phyloP scores from a whole-genome alignment of 306 rosid genomes.

The Citrullus mucosospermus region DNA sequence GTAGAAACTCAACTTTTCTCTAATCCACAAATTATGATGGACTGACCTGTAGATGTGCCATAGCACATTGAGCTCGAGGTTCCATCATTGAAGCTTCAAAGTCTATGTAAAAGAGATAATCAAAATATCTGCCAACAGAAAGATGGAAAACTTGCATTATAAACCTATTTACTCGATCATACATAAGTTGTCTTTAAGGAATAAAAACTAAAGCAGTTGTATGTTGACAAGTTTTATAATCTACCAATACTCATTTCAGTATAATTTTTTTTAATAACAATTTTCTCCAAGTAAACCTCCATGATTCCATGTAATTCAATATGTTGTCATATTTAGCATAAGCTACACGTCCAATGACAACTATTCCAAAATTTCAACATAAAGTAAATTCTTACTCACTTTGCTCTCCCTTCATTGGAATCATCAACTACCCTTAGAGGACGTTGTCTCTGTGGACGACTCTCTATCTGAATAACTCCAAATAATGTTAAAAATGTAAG shows the following conservation, averaged over 20 bases:
- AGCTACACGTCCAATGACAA: background rate
- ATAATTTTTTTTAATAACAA: background rate
- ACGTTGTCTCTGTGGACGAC: slow-evolving; percentile 62
- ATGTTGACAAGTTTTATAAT: background rate
- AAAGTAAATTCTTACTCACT: slow-evolving; percentile 34
- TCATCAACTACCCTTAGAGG: slow-evolving; percentile 65
- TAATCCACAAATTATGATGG: background rate
- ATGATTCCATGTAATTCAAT: background rate
- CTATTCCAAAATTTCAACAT: slow-evolving; percentile 5
- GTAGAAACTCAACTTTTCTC: background rate
- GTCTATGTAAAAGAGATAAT: slow-evolving; percentile 76
- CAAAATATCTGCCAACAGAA: slow-evolving; percentile 55
- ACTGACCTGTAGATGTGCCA: slow-evolving; percentile 69
- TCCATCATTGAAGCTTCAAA: slow-evolving; percentile 92
- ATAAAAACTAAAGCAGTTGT: background rate
- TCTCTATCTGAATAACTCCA: slow-evolving; percentile 60
- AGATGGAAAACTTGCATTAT: background rate
- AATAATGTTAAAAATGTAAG: slow-evolving; percentile 1
- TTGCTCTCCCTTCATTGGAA: slow-evolving; percentile 64
- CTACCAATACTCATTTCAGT: background rate
- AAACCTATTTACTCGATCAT: background rate
- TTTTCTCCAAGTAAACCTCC: background rate
- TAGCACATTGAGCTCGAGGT: slow-evolving; percentile 64
- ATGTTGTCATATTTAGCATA: background rate
- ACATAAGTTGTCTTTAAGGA: background rate